Base-by-base conservation (phyloP, 1,284 basidiomycete species). In the Austroboletus novae-zelandiae region DNA sequence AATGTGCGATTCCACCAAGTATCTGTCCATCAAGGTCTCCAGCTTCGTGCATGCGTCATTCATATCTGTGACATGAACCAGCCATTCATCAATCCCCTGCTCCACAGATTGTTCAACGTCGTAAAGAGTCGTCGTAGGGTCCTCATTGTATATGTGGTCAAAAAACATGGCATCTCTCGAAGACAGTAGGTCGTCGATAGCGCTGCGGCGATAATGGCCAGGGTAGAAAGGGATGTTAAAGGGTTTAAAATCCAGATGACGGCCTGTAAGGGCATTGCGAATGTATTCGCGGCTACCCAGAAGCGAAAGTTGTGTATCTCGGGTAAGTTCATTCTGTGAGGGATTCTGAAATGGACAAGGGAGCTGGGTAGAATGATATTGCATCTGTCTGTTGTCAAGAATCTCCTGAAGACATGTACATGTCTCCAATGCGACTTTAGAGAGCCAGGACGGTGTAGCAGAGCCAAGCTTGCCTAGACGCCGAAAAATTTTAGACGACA, bases 111-210 rank as follows among this genome's bases (percentile, higher is more conserved):
- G 5, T 23, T 40, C 39, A 11, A 25, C 18, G 7, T 74, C 71
- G 14, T 55, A 57, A 0, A 72, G 58, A 2, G 62, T 59, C n/a
- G 65, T 6, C 39, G 51, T 45, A 2, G 57, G 18, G 13, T 67
- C 52, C 1, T 43, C 35, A 15, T 10, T 7, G 32, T 45, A 55
- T 2, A 45, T 47, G 5, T 14, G 13, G 2, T 35, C 15, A 41
- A 58, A 53, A 35, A 56, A 58, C 11, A 25, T 40, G 5, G 20
- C 20, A 5, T 23, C 39, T 15, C n/a, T 15, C 10, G 39, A 25
- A 40, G 39, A 40, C 39, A 40, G 25, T 1, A 40, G 14, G 25
- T 40, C 39, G 11, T 40, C 20, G 15, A 40, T 40, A 15, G 23
- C 25, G 14, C 39, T 23, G 3, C 13, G 20, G 7, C 39, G 23